Base-by-base conservation (phyloP, 768 basidiomycete genomes). In the Russula emetica region DNA sequence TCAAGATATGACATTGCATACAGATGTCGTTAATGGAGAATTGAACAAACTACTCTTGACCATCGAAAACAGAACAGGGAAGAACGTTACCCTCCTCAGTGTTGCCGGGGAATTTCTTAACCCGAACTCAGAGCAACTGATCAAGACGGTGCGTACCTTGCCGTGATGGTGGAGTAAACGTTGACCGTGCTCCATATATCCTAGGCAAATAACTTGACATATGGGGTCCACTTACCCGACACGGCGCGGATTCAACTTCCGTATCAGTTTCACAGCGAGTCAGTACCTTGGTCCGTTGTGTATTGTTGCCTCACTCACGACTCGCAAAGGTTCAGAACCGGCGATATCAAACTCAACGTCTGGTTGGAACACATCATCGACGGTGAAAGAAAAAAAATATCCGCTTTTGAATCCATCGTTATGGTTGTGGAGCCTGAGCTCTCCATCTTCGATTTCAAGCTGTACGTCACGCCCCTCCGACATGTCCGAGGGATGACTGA, bases 11-110 rank as follows among this genome's bases (percentile, higher is more conserved):
- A 20, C 8, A 36, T 61, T 34, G 49, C 22, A 22, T 66, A n/a
- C 70, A 93, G 91, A 92, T 63, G 77, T 93, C 55, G 85, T 92
- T 36, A 94, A 94, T 69, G 91, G 91, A 63, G 88, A 91, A 78
- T 84, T 81, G 71, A 94, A 92, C 72, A 76, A 80, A 36, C 76
- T 94, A 38, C 75, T 75, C 28, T 74, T 94, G 55, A 74, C 79
- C 30, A 78, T 93, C 14, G 90, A 91, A 74, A 94, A 91, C 75
- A 88, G 83, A 73, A 87, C 88, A 13, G 82, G 82, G 68, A 80
- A 79, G 69, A 89, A 92, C 66, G 79, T 88, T 55, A 90, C 88
- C 2, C 76, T 93, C 20, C 72, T 84, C 64, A 80, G 75, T 69
- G 79, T 89, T 62, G 80, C 82, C 58, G 90, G 87, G 49, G 85